Evolutionary conservation across 202 grass and related monocot genomes (phyloP), one percentile per base, ranked within the genome.

Genomic region (Setaria italica): DNA sequence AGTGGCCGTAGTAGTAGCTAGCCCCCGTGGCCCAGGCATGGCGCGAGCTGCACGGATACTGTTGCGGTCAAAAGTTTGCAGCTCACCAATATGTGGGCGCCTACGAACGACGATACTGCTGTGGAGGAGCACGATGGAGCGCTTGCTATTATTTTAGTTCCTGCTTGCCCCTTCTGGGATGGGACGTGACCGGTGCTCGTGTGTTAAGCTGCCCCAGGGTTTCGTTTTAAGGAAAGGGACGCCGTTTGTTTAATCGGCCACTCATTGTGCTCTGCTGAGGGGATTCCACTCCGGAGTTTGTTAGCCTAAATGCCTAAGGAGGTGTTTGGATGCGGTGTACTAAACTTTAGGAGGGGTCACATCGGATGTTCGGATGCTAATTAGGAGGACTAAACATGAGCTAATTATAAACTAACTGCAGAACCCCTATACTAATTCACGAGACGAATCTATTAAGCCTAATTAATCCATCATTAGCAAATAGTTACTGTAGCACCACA

Each of bases 1-100:
- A 25, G 25, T 25, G 25, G 25, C 25, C 25, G 25, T 25, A 25
- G 25, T 25, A 25, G 25, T 25, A 25, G 25, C 25, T 25, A 25
- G 25, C 25, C 25, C 25, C 25, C 25, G 0, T 25, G 25, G 25
- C 25, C 25, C 25, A 25, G 25, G 25, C 71, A 15, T 6, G 71
- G 14, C 15, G 34, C 7, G 2, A 25, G 20, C 20, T 2, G 60
- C 33, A 37, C n/a, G n/a, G 14, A 0, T 43, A 21, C 30, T 67
- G n/a, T 3, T 54, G 11, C 12, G 63, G 89, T 87, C 89, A 84
- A 84, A 87, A 78, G 72, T 6, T 9, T 56, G 70, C 41, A 48
- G 47, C 78, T 62, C 4, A 47, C 39, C 74, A 14, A 79, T 6
- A 2, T 41, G 39, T 41, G 39, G 39, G 37, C 11, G 46, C 46